A percentile compares a stretch with the other conserved stretches of the same genome.
These are phyloP conservation scores for Persicaria tinctoria DNA, from an alignment of 148 eudicot genomes.

Conservation along the genomic window DNA sequence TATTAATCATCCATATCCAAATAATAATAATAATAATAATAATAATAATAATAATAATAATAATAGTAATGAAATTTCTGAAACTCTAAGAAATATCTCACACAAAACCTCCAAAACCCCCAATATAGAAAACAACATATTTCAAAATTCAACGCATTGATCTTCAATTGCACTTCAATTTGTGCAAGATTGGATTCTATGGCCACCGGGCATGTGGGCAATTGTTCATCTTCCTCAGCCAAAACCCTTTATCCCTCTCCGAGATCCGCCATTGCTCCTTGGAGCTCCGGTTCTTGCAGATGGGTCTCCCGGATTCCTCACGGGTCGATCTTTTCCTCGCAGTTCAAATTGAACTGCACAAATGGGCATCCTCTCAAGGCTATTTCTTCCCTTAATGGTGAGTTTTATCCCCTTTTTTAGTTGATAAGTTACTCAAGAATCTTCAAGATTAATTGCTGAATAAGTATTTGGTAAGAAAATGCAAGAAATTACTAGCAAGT, in stretches of 20 bases:
- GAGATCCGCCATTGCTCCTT: conserved; percentile 23
- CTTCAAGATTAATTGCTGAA: not conserved
- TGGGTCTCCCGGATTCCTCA: conserved; percentile 45
- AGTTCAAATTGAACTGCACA: conserved; percentile 45
- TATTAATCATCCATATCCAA: not conserved
- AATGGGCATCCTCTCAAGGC: conserved; percentile 65
- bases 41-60: no score
- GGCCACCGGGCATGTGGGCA: conserved; percentile 17
- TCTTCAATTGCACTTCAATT: not conserved
- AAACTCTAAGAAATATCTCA: conserved; percentile 2
- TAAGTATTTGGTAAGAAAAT: not conserved
- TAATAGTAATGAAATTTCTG: not conserved
- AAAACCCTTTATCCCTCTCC: conserved; percentile 19
- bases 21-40: not conserved
- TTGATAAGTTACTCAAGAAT: not conserved
- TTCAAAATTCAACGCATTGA: not conserved
- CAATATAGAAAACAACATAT: not conserved
- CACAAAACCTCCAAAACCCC: not conserved
- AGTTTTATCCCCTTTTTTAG: conserved; percentile 9
- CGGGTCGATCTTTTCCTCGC: conserved; percentile 27
- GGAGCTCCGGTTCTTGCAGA: conserved; percentile 30
- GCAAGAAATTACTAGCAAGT: not conserved
- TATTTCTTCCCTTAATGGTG: conserved; percentile 50
- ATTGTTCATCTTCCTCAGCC: conserved; percentile 39
- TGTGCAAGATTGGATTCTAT: conserved; percentile 1